phyloP scores from a whole-genome alignment of 306 rosid genomes.

The Pyrus bretschneideri region DNA sequence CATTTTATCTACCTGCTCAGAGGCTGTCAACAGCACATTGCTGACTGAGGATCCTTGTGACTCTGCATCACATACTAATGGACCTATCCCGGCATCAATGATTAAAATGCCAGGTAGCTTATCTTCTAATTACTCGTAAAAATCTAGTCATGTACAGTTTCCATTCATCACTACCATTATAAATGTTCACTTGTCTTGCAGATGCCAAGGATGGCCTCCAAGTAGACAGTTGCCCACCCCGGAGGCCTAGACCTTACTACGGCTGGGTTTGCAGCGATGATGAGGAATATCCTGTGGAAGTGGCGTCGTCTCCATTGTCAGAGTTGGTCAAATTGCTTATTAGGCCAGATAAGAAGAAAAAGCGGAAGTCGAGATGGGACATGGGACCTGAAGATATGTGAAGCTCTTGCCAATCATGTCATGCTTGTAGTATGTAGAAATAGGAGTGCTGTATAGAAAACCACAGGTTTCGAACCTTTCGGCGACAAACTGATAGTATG shows the following conservation, averaged over 20 bases:
- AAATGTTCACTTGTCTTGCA: neutral
- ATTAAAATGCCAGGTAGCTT: slow-evolving; percentile 22
- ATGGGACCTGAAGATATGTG: slow-evolving; percentile 27
- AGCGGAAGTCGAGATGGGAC: slow-evolving; percentile 54
- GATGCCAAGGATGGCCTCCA: neutral
- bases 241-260: slow-evolving; percentile 27
- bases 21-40: neutral
- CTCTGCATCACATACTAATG: slow-evolving; percentile 14
- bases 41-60: slow-evolving; percentile 7
- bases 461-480: neutral
- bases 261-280: slow-evolving; percentile 41
- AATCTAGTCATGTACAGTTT: neutral
- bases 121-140: neutral
- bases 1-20: slow-evolving; percentile 13
- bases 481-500: neutral
- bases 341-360: slow-evolving; percentile 1
- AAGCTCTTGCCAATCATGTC: neutral
- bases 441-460: neutral
- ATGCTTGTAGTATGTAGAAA: neutral
- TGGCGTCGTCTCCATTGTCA: slow-evolving; percentile 22
- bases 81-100: slow-evolving; percentile 15
- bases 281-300: slow-evolving; percentile 14
- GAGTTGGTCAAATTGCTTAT: slow-evolving; percentile 19
- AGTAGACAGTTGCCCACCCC: neutral
- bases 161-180: neutral